Percentiles rank a stretch among this genome's conserved stretches.
Evolutionary conservation across 1,284 basidiomycete genomes (phyloP).

Genomic region (Papiliotrema nemorosa): DNA sequence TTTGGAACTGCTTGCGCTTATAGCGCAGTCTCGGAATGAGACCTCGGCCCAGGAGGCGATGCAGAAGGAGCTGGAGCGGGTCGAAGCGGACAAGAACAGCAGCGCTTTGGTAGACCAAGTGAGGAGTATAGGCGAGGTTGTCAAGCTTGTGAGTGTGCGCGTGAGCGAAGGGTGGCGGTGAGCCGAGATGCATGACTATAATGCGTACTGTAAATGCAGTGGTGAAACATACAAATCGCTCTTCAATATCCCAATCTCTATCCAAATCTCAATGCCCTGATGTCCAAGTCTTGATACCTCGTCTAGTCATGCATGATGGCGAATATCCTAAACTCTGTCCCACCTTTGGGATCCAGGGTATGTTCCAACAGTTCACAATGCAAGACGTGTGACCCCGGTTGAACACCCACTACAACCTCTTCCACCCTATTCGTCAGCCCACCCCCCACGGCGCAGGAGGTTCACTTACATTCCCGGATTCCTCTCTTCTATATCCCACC

Average conservation of each 20-base stretch:
- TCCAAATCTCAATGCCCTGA: no score
- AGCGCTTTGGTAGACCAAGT: slow-evolving; percentile 11
- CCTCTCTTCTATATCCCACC: slow-evolving; percentile 39
- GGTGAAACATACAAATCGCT: not conserved
- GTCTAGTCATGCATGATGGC: slow-evolving; percentile 27
- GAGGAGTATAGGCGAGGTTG: slow-evolving; percentile 25
- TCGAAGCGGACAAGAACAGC: not conserved
- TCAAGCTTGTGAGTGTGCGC: slow-evolving; percentile 35
- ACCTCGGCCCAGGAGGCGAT: not conserved
- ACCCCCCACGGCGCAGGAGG: not conserved
- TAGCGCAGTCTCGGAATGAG: slow-evolving; percentile 2
- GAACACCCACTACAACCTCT: slow-evolving; percentile 27
- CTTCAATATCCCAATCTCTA: not conserved
- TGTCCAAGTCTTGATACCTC: not conserved
- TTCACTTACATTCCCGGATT: slow-evolving; percentile 15
- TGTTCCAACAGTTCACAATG: slow-evolving; percentile 34
- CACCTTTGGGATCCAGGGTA: slow-evolving; percentile 39
- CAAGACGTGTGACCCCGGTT: slow-evolving; percentile 29
- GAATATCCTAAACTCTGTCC: slow-evolving; percentile 41
- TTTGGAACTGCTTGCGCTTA: slow-evolving; percentile 13
- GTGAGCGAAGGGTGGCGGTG: slow-evolving; percentile 32
- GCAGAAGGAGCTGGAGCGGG: not conserved
- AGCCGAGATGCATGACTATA: not conserved
- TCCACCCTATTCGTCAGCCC: slow-evolving; percentile 16
- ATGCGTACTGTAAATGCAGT: not conserved